Base-by-base conservation (phyloP, 179 eudicot species). In the Beta macrorhiza region DNA sequence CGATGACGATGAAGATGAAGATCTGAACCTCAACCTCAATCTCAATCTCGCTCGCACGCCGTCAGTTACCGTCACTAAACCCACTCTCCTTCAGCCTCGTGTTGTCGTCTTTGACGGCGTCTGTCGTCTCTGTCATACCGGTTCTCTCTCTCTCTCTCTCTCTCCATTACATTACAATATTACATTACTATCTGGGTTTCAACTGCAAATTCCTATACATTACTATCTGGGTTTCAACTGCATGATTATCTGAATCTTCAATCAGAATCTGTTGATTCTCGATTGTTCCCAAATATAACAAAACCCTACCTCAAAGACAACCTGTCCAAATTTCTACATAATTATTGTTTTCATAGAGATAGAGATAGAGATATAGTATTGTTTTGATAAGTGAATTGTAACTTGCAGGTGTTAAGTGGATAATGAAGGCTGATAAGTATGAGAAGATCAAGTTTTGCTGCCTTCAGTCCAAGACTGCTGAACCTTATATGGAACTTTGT, bases 371-470 rank as follows among this genome's bases (percentile, higher is more conserved):
- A 29, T 29, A 29, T 29, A 29, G 32, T 29, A 29, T 29, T 29
- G 25, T 25, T 25, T 25, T 25, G 25, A 25, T 25, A 25, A 25
- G 25, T 25, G 25, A 25, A 25, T 25, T 25, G 25, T 25, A 25
- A 25, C 25, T 25, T 25, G 25, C 25, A 25, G 25, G 99, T 63
- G 98, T 96, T 81, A 96, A 93, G 84, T 88, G 88, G 95, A 88
- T 92, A 76, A 94, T 94, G 44, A 84, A 75, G 72, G 93, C 90
- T 61, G 99, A 92, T 85, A 90, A 88, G 86, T 79, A 91, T 77
- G 85, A 77, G 83, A 94, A 91, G 86, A 89, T 96, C 70, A 94
- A 92, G 89, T 96, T 94, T 83, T 94, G 99, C 77, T 96, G 99
- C 85, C 89, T 96, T 74, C 99, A 96, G 75, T 96, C 99, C 17